Percentiles rank a stretch among this genome's conserved stretches.
These are phyloP conservation scores for Gillenia trifoliata DNA, from an alignment of 306 rosid species.

Conservation along the genomic window DNA sequence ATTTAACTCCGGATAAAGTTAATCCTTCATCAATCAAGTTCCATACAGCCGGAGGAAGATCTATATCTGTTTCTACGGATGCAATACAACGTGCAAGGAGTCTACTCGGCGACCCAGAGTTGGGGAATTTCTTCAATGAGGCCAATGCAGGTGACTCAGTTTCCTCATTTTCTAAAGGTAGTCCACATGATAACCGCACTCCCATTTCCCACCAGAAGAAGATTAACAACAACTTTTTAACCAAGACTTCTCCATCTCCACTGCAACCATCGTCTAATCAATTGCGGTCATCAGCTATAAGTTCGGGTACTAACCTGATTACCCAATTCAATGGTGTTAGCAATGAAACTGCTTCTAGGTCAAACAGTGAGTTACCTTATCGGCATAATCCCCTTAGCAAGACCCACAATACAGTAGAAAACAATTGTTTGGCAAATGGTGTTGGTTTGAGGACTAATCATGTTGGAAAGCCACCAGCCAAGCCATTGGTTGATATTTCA, in stretches of 20 bases:
- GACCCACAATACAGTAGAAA: constrained; percentile 9
- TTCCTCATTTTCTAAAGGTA: constrained; percentile 30
- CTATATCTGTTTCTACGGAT: constrained; percentile 66
- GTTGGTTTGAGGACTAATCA: constrained; percentile 31
- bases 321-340: constrained; percentile 60
- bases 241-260: constrained; percentile 47
- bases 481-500: constrained; percentile 62
- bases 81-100: constrained; percentile 78
- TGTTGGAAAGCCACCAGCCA: constrained; percentile 28
- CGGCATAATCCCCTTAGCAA: constrained; percentile 27
- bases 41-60: constrained; percentile 84
- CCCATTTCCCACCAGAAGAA: constrained; percentile 24
- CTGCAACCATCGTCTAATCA: constrained; percentile 30
- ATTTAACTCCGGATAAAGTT: constrained; percentile 18
- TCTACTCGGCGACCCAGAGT: constrained; percentile 87
- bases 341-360: constrained; percentile 27
- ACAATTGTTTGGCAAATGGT: constrained; percentile 31
- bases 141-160: constrained; percentile 25
- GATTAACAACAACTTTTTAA: constrained; percentile 17
- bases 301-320: constrained; percentile 60
- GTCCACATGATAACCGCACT: constrained; percentile 29
- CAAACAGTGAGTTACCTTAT: constrained; percentile 29
- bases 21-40: constrained; percentile 51
- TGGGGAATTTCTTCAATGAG: constrained; percentile 56
- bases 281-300: constrained; percentile 30